Conservation (phyloP, 2,329 filamentous ascomycete species). For the Talaromyces sp. region DNA sequence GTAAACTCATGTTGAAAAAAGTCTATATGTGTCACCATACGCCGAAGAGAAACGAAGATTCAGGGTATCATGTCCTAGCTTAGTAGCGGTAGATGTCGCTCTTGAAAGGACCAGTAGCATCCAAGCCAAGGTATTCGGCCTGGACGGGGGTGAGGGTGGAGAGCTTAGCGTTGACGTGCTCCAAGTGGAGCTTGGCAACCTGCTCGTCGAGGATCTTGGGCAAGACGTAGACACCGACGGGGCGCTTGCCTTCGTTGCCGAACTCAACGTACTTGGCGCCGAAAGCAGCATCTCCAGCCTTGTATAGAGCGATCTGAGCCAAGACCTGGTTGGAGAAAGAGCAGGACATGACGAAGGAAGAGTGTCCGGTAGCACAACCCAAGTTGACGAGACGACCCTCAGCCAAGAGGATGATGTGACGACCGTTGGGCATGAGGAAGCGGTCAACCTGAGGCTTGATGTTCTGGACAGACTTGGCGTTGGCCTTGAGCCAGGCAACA, state of each 20-base stretch:
- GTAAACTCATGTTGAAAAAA: constrained; percentile 60
- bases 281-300: constrained; percentile 83
- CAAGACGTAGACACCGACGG: constrained; percentile 89
- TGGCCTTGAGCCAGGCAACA: constrained; percentile 98
- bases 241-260: constrained; percentile 85
- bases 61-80: constrained; percentile 34
- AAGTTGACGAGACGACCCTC: constrained; percentile 99
- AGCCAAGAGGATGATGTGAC: constrained; percentile 96
- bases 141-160: constrained; percentile 80
- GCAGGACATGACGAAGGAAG: constrained; percentile 99
- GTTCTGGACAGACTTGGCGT: constrained; percentile 88
- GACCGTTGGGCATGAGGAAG: constrained; percentile 88
- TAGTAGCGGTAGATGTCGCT: constrained; percentile 79
- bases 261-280: constrained; percentile 95
- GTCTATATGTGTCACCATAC: constrained; percentile 42
- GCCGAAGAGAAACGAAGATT: constrained; percentile 32
- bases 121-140: constrained; percentile 90
- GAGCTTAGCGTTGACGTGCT: constrained; percentile 92
- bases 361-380: constrained; percentile 98
- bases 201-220: constrained; percentile 99
- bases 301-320: constrained; percentile 97
- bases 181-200: constrained; percentile 89
- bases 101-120: constrained; percentile 91
- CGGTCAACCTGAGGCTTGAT: constrained; percentile 99
- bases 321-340: constrained; percentile 99